phyloP scores from a whole-genome alignment of 768 basidiomycete genomes.

The Sporobolomyces phaffii region DNA sequence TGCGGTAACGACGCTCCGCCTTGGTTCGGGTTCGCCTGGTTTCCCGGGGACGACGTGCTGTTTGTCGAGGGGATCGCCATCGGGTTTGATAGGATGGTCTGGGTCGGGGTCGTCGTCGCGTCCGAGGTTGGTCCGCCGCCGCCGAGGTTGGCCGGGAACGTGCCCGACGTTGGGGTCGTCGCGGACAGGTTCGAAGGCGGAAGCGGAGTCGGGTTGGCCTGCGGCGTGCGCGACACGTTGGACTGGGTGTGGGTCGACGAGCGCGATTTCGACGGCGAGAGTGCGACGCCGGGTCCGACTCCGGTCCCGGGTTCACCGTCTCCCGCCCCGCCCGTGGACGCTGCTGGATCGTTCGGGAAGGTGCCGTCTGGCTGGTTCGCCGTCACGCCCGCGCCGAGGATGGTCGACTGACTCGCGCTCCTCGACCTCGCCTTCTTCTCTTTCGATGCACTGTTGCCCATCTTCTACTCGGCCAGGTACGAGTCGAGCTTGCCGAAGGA shows the following conservation, averaged over 20 bases:
- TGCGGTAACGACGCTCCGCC: constrained; percentile 31
- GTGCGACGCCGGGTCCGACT: neutral
- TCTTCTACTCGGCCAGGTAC: neutral
- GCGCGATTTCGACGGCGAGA: constrained; percentile 16
- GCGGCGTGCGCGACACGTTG: neutral
- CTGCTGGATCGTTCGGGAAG: neutral
- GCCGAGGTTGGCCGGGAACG: neutral
- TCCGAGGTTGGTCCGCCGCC: constrained; percentile 43
- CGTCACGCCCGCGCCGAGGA: neutral
- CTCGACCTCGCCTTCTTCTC: constrained; percentile 22
- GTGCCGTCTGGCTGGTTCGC: neutral
- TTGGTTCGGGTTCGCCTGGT: no score
- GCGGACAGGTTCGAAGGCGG: neutral
- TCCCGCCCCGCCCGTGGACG: neutral
- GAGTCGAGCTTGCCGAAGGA: neutral
- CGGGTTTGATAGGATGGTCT: constrained; percentile 77
- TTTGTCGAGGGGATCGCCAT: constrained; percentile 35
- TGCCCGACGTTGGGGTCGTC: neutral
- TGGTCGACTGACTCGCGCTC: neutral
- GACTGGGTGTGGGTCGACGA: constrained; percentile 9
- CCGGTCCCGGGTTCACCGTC: neutral
- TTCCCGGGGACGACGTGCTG: neutral
- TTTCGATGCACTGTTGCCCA: constrained; percentile 31
- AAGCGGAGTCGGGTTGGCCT: neutral
- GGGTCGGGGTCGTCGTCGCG: constrained; percentile 66